These are phyloP conservation scores for Colletotrichum noveboracense DNA, from an alignment of 2,329 filamentous ascomycete genomes.

Conservation along the genomic window DNA sequence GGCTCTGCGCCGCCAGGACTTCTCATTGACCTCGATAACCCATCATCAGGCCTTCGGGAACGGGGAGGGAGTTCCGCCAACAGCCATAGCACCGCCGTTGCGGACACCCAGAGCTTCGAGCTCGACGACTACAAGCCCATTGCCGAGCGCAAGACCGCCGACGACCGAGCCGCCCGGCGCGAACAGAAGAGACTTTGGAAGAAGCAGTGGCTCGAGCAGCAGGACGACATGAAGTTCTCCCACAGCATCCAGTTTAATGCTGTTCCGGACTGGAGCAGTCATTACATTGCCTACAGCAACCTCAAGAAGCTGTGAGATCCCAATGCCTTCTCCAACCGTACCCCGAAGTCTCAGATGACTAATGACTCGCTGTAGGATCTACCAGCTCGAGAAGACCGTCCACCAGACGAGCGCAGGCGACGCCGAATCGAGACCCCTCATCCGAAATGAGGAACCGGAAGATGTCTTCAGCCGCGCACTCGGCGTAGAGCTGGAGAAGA, in stretches of 20 bases:
- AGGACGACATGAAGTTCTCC: constrained; percentile 98
- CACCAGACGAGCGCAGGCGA: constrained; percentile 71
- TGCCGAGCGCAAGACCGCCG: constrained; percentile 30
- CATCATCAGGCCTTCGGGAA: constrained; percentile 18
- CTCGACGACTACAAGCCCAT: constrained; percentile 44
- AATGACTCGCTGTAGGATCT: constrained; percentile 69
- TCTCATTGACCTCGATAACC: constrained; percentile 14
- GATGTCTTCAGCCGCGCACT: constrained; percentile 81
- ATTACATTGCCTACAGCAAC: constrained; percentile 98
- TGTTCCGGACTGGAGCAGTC: constrained; percentile 98
- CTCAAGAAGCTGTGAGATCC: constrained; percentile 89
- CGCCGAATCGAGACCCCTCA: constrained; percentile 83
- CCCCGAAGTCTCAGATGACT: neutral
- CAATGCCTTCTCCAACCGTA: neutral
- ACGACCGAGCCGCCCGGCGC: constrained; percentile 37
- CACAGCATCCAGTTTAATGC: constrained; percentile 99
- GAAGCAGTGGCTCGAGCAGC: constrained; percentile 72
- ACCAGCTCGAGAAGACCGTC: constrained; percentile 86
- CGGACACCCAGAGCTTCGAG: constrained; percentile 37
- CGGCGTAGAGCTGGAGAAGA: constrained; percentile 91
- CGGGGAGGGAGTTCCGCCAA: constrained; percentile 22
- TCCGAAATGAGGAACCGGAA: constrained; percentile 77
- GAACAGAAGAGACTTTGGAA: constrained; percentile 63
- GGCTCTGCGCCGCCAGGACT: constrained; percentile 14
- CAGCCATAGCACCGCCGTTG: neutral